Evolutionary conservation across 2,329 filamentous ascomycete species (phyloP), one percentile per base, ranked within the genome.

Genomic region (Apiospora marii): DNA sequence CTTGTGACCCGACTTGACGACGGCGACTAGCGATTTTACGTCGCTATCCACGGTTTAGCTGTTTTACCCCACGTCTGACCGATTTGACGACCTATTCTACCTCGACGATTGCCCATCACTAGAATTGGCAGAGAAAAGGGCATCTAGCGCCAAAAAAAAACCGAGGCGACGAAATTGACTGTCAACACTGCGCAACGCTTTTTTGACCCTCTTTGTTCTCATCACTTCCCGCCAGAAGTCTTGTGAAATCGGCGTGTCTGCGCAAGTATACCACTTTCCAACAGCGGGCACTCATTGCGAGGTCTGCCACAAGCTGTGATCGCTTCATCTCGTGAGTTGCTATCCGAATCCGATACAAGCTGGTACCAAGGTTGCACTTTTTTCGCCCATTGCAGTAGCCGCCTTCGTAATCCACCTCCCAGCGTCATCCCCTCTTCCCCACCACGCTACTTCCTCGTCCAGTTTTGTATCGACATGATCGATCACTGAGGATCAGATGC

Each of bases 261-360:
- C 68, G 48, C 68, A 70, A 41, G 48, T 41, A 70, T n/a, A 41
- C 16, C 48, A 34, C 37, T 64, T 30, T 44, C 53, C 53, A n/a
- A 41, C 70, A 41, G 72, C 72, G 73, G 74, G 76, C 76, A 77
- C 76, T 74, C 74, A 74, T 53, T 58, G 70, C 74, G 77, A 78
- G 77, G 76, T 75, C 74, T 72, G 74, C 73, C 72, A 75, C 75
- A 77, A 22, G 82, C 82, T 82, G 82, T 80, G 82, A 83, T 84
- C 80, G 80, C 82, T 83, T 84, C 81, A 80, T 77, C 76, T 81
- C 82, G 77, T 81, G 81, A 82, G 41, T 79, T 76, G 37, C 67
- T 27, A 19, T 75, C 75, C 76, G n/a, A 64, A 13, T 70, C 73
- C 72, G 71, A 72, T 74, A 74, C 74, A 73, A 73, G 70, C 73